Base-by-base conservation (phyloP, 2,329 filamentous ascomycete genomes). In the Beauveria varroae region DNA sequence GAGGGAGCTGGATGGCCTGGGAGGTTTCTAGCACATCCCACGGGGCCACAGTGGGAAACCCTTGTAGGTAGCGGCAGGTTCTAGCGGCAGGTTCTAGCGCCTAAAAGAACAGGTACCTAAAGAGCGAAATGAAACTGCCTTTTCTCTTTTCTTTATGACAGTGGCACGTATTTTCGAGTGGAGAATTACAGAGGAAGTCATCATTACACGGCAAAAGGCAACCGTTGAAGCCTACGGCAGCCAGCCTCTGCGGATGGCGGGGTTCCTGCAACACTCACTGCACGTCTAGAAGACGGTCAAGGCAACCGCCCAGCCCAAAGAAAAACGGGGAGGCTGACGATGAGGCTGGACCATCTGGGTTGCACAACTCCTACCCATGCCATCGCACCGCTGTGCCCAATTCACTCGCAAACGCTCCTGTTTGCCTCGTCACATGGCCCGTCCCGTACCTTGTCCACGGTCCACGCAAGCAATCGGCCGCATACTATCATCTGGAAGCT, bases 11-110 rank as follows among this genome's bases (percentile, higher is more conserved):
- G 50, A 34, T 30, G 46, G 40, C 43, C 52, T 46, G 60, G 60
- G 60, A 62, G 10, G 37, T 40, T 62, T 62, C 60, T 57, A 57
- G 60, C 47, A 60, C 46, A 50, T 58, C 46, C 34, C 37, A 22
- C 34, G 34, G 22, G 14, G 44, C 22, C 26, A 34, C 20, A 3
- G 24, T 6, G 18, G n/a, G 12, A 34, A n/a, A 16, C 56, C 57
- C 57, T 60, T 60, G 57, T 53, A 14, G 30, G 8, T 8, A 59
- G 37, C 12, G 9, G 22, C 22, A 9, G 30, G 30, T 34, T 34
- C 30, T 53, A 34, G 30, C 30, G 30, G 30, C 30, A 30, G 14
- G 43, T 16, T 37, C 46, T 30, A 46, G 53, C 34, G 28, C n/a
- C 55, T 44, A 16, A 37, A 10, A 37, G 12, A 37, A 41, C n/a